Base-by-base conservation (phyloP, 257 asterid genomes). In the Primulina eburnea region DNA sequence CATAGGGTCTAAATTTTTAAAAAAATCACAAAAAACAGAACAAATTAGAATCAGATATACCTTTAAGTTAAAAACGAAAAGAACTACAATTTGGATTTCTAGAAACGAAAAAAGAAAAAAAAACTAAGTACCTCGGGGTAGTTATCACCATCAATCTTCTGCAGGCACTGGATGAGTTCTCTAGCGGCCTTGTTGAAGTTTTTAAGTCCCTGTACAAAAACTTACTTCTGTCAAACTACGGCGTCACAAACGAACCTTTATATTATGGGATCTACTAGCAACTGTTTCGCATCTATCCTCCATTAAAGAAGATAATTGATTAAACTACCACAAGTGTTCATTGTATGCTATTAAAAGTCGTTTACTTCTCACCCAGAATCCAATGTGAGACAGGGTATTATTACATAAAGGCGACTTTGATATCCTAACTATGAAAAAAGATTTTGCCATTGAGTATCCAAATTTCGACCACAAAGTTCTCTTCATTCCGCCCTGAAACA, bases 151-250 rank as follows among this genome's bases (percentile, higher is more conserved):
- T 94, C 99, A 33, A 92, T 71, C 71, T 82, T 83, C 85, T 94
- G 99, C 70, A 94, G 89, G 73, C 90, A 84, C 81, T 87, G 95
- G 78, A 94, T 78, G 73, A 94, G 97, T 38, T 94, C 99, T 67
- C 98, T 81, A 8, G 98, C 99, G 50, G 90, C 72, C 83, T 94
- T 94, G 66, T 84, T 94, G 80, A 94, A 92, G 67, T 82, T 89
- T 81, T 91, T 94, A 69, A 94, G 82, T n/a, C 99, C 99, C 99
- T 94, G 79, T 64, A 28, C 43, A 71, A 65, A 61, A 55, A 26
- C 18, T 55, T 0, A 14, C 29, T 20, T 67, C 37, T n/a, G 24
- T 61, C 43, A 61, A 20, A 7, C 6, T 58, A 28, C 18, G 6
- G 10, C 8, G 0, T 7, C 38, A 8, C 29, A 29, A 28, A 26